Percentiles rank a stretch among this genome's conserved stretches.
Conservation (phyloP, 1,284 basidiomycete species). For the Leccinum griseonigrum region DNA sequence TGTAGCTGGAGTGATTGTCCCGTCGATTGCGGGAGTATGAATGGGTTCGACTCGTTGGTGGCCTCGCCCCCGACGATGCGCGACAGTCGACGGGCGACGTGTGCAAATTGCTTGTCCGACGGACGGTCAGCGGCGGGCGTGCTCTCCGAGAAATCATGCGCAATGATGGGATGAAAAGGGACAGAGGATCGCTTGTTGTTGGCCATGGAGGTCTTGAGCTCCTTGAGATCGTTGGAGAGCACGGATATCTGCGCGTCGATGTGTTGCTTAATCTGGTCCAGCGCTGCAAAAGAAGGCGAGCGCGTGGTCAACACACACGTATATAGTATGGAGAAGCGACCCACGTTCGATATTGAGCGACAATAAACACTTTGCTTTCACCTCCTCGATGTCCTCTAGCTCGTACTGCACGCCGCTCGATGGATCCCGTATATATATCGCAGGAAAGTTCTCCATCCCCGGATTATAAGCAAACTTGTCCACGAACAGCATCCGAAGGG, state of each 20-base stretch:
- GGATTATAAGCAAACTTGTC: slow-evolving; percentile 96
- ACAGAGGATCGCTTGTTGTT: slow-evolving; percentile 46
- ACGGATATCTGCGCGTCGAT: slow-evolving; percentile 87
- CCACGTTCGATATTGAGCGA: slow-evolving; percentile 96
- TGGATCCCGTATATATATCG: slow-evolving; percentile 93
- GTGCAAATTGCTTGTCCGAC: slow-evolving; percentile 68
- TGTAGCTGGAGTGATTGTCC: slow-evolving; percentile 66
- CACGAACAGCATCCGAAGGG: slow-evolving; percentile 85
- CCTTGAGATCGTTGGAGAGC: slow-evolving; percentile 90
- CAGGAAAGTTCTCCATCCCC: slow-evolving; percentile 90
- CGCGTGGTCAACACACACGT: slow-evolving; percentile 6
- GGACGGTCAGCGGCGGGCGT: slow-evolving; percentile 62
- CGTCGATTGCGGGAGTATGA: slow-evolving; percentile 58
- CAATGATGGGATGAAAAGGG: slow-evolving; percentile 41
- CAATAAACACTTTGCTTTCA: slow-evolving; percentile 84
- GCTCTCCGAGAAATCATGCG: slow-evolving; percentile 58
- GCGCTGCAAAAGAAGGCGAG: slow-evolving; percentile 52
- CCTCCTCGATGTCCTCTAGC: slow-evolving; percentile 92
- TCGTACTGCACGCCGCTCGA: slow-evolving; percentile 93
- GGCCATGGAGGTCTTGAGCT: slow-evolving; percentile 71
- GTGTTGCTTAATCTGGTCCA: slow-evolving; percentile 98
- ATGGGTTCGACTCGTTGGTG: slow-evolving; percentile 31
- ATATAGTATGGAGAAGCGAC: slow-evolving; percentile 33
- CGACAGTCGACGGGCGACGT: slow-evolving; percentile 67
- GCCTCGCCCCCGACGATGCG: slow-evolving; percentile 48